Base-by-base conservation (phyloP, 495 filamentous ascomycete species). In the Apiosordaria backusii region DNA sequence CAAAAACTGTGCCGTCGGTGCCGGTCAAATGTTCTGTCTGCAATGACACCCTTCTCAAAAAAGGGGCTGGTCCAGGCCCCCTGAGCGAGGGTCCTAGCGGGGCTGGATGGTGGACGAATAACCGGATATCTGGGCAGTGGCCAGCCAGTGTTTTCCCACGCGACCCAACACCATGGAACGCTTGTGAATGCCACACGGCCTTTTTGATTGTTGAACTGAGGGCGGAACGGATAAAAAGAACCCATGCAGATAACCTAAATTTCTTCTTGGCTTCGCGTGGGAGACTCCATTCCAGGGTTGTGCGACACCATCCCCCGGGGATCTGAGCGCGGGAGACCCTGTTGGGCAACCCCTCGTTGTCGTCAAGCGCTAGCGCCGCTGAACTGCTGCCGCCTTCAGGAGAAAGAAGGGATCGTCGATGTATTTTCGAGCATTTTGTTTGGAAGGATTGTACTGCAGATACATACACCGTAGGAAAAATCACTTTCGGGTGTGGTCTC, bases 351-450 rank as follows among this genome's bases (percentile, higher is more conserved):
- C 27, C 27, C 19, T 45, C 19, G 24, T 15, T 40, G 15, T 58
- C 45, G 45, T n/a, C 40, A 26, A 53, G 66, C 50, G 27, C 50
- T 63, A 67, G 58, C 61, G 13, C 54, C 27, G 40, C 21, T 57
- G 50, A 57, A 64, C 58, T 64, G 26, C 66, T 68, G 62, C 66
- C 22, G 54, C 50, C 18, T 22, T 61, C 63, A 63, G 67, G 63
- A 66, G 67, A 62, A 27, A 50, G 27, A 29, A 25, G 10, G 10
- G 35, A 45, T 18, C 6, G 16, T n/a, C 35, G 16, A 18, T 45
- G 4, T 29, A 13, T 45, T 45, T 7, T n/a, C n/a, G n/a, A n/a
- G n/a, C n/a, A n/a, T n/a, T n/a, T 45, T 45, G 35, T 13, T 2
- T 15, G 9, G 35, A 45, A 45, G 35, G 35, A 45, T 45, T 45